Percentiles rank a stretch among this genome's conserved stretches.
These are phyloP conservation scores for Pichia cabralensis DNA, from an alignment of 805 yeast species.

Conservation along the genomic window DNA sequence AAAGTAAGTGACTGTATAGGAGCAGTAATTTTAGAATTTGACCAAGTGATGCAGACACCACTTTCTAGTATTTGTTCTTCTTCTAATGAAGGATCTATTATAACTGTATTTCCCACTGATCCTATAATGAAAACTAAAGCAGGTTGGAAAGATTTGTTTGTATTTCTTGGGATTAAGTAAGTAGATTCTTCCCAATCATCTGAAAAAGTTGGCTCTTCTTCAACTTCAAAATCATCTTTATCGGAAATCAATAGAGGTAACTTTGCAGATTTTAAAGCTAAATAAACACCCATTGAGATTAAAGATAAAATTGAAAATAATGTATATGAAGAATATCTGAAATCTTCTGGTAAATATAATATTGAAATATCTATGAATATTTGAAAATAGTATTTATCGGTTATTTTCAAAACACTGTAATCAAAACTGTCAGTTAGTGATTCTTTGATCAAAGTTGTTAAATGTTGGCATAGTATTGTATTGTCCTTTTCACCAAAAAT, in stretches of 20 bases:
- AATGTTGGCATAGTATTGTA: conserved; percentile 53
- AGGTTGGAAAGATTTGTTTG: conserved; percentile 37
- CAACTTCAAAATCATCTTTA: conserved; percentile 56
- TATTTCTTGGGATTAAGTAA: conserved; percentile 31
- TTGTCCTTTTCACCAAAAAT: conserved; percentile 76
- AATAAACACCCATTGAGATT: conserved; percentile 67
- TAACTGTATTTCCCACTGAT: conserved; percentile 53
- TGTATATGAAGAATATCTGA: conserved; percentile 55
- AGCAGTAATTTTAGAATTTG: conserved; percentile 53
- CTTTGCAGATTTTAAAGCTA: conserved; percentile 71
- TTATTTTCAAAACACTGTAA: conserved; percentile 42
- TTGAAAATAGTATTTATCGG: conserved; percentile 67
- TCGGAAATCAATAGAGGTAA: conserved; percentile 66
- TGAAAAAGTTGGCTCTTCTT: conserved; percentile 83
- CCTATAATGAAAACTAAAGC: conserved; percentile 75
- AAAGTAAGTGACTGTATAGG: conserved; percentile 67
- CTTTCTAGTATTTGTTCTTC: conserved; percentile 86
- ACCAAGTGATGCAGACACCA: conserved; percentile 69
- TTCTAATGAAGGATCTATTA: conserved; percentile 80
- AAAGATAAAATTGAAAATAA: conserved; percentile 43
- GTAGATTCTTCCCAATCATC: conserved; percentile 71
- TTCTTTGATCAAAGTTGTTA: conserved; percentile 52
- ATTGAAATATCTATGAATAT: conserved; percentile 73
- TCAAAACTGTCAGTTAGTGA: conserved; percentile 46
- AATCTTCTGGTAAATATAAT: conserved; percentile 43